Percentiles rank a stretch among this genome's conserved stretches.
Evolutionary conservation across 2,329 filamentous ascomycete genomes (phyloP).

Genomic region (Endocalyx cinctus): DNA sequence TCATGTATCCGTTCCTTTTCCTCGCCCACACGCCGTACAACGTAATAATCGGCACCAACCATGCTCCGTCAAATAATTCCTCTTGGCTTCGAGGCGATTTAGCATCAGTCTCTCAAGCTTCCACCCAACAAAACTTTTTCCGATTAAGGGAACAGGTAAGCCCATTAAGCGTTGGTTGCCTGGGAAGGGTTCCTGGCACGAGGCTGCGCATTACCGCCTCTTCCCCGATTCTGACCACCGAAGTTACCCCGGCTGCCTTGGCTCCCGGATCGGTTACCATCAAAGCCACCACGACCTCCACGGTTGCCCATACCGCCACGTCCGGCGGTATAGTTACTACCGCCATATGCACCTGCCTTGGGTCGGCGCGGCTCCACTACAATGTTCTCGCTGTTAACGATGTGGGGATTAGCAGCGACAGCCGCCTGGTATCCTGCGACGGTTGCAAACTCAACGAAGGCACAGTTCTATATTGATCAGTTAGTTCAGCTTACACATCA

Average conservation of each 20-base stretch:
- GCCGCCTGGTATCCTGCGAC: conserved; percentile 78
- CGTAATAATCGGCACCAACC: too few relatives aligned
- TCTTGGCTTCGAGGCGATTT: too few relatives aligned
- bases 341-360: conserved; percentile 65
- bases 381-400: conserved; percentile 76
- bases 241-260: conserved; percentile 66
- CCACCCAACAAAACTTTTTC: conserved; percentile 2
- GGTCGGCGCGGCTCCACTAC: conserved; percentile 84
- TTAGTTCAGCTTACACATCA: too few relatives aligned
- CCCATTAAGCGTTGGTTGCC: conserved; percentile 44
- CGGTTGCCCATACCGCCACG: conserved; percentile 58
- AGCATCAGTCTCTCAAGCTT: background rate
- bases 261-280: conserved; percentile 54
- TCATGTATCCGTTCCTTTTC: too few relatives aligned
- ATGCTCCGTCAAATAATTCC: too few relatives aligned
- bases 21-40: too few relatives aligned
- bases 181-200: conserved; percentile 59
- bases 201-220: conserved; percentile 62
- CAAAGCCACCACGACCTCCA: conserved; percentile 60
- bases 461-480: conserved; percentile 85
- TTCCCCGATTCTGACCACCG: conserved; percentile 60
- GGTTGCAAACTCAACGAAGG: conserved; percentile 90
- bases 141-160: conserved; percentile 2
- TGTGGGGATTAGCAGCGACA: conserved; percentile 77
- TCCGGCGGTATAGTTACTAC: conserved; percentile 59